Evolutionary conservation across 192 early-diverging fungal genomes (phyloP).

Genomic region (Entomortierella chlamydospora): DNA sequence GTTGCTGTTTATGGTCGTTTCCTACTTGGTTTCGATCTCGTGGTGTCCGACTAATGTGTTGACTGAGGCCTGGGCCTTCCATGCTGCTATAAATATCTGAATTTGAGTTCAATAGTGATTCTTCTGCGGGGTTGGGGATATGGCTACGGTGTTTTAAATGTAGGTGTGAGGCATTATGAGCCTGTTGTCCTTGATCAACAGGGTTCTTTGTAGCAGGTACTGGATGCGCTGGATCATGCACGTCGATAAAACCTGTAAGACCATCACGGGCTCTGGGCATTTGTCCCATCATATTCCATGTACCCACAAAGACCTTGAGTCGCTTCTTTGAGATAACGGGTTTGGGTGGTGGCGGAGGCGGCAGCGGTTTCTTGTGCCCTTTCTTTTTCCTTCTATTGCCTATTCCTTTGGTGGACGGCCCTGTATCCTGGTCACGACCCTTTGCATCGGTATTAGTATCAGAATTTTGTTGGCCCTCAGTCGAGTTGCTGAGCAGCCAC

Average conservation of each 20-base stretch:
- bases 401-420: background rate
- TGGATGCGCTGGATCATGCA: slow-evolving; percentile 1
- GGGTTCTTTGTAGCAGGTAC: too few relatives aligned
- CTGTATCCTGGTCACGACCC: background rate
- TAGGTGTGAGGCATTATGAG: too few relatives aligned
- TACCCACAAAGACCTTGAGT: slow-evolving; percentile 67
- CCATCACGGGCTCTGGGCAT: slow-evolving; percentile 47
- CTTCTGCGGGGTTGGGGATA: too few relatives aligned
- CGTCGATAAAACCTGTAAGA: slow-evolving; percentile 51
- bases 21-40: too few relatives aligned
- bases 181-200: too few relatives aligned
- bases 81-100: too few relatives aligned
- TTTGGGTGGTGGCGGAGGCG: slow-evolving; percentile 10
- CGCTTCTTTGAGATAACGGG: slow-evolving; percentile 50
- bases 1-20: background rate
- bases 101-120: too few relatives aligned
- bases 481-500: slow-evolving; percentile 13
- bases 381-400: background rate
- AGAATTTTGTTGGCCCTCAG: background rate
- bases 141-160: too few relatives aligned
- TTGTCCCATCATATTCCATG: slow-evolving; percentile 69
- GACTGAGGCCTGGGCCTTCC: too few relatives aligned
- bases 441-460: background rate
- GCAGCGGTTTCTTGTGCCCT: background rate
- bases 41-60: too few relatives aligned